Evolutionary conservation across 176 grass and related monocot species (phyloP), one percentile per base, ranked within the genome.

Genomic region (Triticum monococcum): DNA sequence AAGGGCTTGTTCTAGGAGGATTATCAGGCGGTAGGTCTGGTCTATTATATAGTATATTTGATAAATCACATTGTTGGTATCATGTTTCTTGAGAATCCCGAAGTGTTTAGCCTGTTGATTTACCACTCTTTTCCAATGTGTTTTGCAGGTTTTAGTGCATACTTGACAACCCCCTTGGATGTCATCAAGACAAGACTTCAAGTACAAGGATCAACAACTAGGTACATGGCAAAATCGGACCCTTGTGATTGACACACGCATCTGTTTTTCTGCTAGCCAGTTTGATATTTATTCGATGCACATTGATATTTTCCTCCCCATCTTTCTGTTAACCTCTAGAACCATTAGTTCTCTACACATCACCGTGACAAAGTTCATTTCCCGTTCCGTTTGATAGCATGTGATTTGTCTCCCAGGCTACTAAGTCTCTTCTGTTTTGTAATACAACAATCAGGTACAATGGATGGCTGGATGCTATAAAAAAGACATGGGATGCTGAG

Each of bases 101-200:
- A 28, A 81, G 59, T 88, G 8, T 28, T 87, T 32, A 32, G 22
- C 48, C 22, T 43, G 52, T 88, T 75, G 24, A 84, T 71, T 59
- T 38, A 72, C 48, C 52, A 78, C 72, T 82, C 35, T 81, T 64
- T 50, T 78, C n/a, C 25, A 68, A 79, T 89, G 81, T 26, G 69
- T 89, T 78, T 86, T 80, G 64, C 86, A 95, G 93, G 96, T 72
- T 95, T 91, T 83, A 93, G 93, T 89, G 93, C 95, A 83, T 93
- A 95, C 71, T 87, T 95, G 73, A 95, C 91, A 23, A 98, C 96
- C 59, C 95, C 91, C 75, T 93, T 95, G 81, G 95, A 95, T 87
- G 93, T 98, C 61, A 93, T 98, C 41, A 95, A 98, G 86, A 95
- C 91, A 84, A 93, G 95, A 89, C 50, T 98, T 64, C 95, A 98